Evolutionary conservation across 768 basidiomycete species (phyloP).

Genomic region (Tubosaeta sp.): DNA sequence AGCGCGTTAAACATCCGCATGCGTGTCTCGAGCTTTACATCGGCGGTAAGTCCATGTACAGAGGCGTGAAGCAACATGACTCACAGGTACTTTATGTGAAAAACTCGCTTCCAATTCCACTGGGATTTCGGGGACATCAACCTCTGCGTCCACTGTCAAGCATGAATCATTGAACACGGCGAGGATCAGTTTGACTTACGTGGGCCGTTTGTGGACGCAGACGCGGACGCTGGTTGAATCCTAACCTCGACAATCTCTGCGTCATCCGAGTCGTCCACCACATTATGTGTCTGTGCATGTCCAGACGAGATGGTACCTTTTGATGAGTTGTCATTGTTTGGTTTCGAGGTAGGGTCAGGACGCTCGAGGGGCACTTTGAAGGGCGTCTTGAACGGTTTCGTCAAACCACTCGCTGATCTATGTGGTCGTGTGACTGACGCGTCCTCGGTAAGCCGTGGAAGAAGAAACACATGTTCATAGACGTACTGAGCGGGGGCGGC

Average conservation of each 20-base stretch:
- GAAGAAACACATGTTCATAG: not conserved
- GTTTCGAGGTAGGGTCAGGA: constrained; percentile 15
- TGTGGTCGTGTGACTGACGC: constrained; percentile 45
- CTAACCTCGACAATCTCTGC: constrained; percentile 12
- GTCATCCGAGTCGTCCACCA: constrained; percentile 1
- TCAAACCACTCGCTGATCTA: constrained; percentile 36
- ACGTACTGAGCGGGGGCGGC: constrained; percentile 24
- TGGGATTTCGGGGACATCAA: constrained; percentile 26
- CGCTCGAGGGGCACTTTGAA: constrained; percentile 46
- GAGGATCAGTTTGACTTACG: not conserved
- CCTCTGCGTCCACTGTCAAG: constrained; percentile 3
- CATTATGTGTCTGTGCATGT: not conserved
- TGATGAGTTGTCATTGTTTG: not conserved
- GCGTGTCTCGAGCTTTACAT: constrained; percentile 33
- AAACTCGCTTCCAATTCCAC: constrained; percentile 37
- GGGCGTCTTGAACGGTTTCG: constrained; percentile 41
- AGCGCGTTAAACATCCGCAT: constrained; percentile 36
- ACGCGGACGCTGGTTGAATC: not conserved
- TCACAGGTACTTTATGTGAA: constrained; percentile 43
- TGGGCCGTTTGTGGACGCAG: not conserved
- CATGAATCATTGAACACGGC: not conserved
- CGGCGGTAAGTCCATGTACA: not conserved
- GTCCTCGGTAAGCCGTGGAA: not conserved
- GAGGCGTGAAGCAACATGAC: not conserved
- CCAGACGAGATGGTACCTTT: not conserved